Base-by-base conservation (phyloP, 1,284 basidiomycete genomes). In the Pulchroboletus neoregius region DNA sequence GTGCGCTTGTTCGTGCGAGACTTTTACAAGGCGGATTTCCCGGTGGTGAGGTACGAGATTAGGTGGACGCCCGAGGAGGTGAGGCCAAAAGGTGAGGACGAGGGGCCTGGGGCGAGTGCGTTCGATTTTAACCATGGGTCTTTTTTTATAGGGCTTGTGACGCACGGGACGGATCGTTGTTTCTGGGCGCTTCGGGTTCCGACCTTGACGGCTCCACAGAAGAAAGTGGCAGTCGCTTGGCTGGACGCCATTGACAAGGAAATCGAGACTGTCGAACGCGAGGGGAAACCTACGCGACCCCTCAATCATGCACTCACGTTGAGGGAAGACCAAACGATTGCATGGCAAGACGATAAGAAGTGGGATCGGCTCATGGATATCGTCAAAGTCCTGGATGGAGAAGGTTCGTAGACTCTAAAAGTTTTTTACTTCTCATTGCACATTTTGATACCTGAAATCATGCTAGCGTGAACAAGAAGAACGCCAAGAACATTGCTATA, bases 41-140 rank as follows among this genome's bases (percentile, higher is more conserved):
- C 85, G 0, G 72, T 84, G 1, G 62, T 85, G 48, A 70, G 86
- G 46, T 90, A 90, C 57, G 70, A 75, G 51, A 81, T 91, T 44
- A 69, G 76, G 33, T 85, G 84, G 84, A 75, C 77, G 0, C 83
- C 84, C 0, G 79, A 83, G 59, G 73, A 80, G 48, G 51, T 67
- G 46, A 71, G 79, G 12, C 67, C 72, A 3, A 62, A 73, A 52
- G 85, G 84, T 81, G 56, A 53, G 71, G 55, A 6, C 18, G 13
- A 22, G 9, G 24, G 18, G 6, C 5, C 11, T 1, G 16, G 5
- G n/a, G 31, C 15, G 13, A 26, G 22, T 30, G 12, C 4, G 22
- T 23, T 18, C 16, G 8, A 12, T 39, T 9, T 10, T 32, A 13
- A 26, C 11, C 18, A 6, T 37, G 34, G 12, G 10, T 27, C 4